Conservation (phyloP, 2,329 filamentous ascomycete species). For the Aspergillus terreus region DNA sequence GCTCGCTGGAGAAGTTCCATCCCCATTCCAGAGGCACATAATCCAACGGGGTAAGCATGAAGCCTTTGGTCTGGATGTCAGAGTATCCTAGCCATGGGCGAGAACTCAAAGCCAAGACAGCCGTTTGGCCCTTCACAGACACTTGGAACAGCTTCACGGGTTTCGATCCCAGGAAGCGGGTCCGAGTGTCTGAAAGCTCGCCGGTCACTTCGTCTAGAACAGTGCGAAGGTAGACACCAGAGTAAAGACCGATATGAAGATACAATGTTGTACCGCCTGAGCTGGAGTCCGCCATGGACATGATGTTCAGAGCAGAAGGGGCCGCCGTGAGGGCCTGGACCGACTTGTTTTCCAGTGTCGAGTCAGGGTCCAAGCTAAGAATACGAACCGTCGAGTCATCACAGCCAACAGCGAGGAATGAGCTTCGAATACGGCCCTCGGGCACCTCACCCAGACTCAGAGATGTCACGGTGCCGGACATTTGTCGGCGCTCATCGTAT, state of each 20-base stretch:
- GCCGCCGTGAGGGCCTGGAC: slow-evolving; percentile 90
- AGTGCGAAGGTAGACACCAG: slow-evolving; percentile 91
- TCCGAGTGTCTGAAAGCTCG: slow-evolving; percentile 89
- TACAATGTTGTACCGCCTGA: slow-evolving; percentile 86
- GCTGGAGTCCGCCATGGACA: slow-evolving; percentile 91
- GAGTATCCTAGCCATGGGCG: slow-evolving; percentile 96
- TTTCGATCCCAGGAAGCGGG: slow-evolving; percentile 89
- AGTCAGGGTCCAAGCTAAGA: slow-evolving; percentile 82
- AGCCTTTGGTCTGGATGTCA: slow-evolving; percentile 78
- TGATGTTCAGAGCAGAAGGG: slow-evolving; percentile 83
- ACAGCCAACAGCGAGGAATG: slow-evolving; percentile 92
- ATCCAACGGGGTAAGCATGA: slow-evolving; percentile 87
- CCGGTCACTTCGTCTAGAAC: slow-evolving; percentile 94
- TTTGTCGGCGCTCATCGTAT: slow-evolving; percentile 90
- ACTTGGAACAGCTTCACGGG: slow-evolving; percentile 87
- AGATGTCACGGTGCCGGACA: slow-evolving; percentile 92
- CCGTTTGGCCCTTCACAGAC: slow-evolving; percentile 77
- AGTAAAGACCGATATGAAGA: slow-evolving; percentile 92
- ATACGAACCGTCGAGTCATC: slow-evolving; percentile 96
- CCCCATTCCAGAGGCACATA: slow-evolving; percentile 88
- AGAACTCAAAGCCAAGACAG: slow-evolving; percentile 85
- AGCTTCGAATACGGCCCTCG: slow-evolving; percentile 81
- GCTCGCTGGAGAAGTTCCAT: slow-evolving; percentile 94
- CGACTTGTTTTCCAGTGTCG: slow-evolving; percentile 87
- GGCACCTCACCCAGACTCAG: slow-evolving; percentile 92